Evolutionary conservation across 2,329 filamentous ascomycete genomes (phyloP).

Genomic region (Amauroascus verrucosus): DNA sequence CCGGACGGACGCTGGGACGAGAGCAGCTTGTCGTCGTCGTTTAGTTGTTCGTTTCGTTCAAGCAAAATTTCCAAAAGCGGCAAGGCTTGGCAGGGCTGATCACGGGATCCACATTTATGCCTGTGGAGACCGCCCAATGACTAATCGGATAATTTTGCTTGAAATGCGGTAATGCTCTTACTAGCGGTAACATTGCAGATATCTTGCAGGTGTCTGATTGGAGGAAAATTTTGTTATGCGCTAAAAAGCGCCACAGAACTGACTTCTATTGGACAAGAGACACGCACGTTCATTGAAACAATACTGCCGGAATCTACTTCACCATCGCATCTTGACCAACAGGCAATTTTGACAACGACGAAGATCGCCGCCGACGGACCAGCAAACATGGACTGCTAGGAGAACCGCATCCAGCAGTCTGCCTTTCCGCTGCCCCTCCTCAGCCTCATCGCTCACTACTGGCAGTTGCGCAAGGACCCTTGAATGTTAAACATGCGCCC

Average conservation of each 20-base stretch:
- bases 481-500: background rate
- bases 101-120: background rate
- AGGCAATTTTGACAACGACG: background rate
- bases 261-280: background rate
- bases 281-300: too few species aligned
- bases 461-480: background rate
- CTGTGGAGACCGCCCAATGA: background rate
- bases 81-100: slow-evolving; percentile 4
- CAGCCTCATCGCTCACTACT: background rate
- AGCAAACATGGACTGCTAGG: background rate
- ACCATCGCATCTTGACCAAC: background rate
- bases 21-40: background rate
- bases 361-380: background rate
- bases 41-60: background rate
- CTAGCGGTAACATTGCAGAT: background rate
- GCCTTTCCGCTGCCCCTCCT: background rate
- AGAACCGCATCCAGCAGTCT: background rate
- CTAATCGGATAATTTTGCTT: background rate
- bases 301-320: too few species aligned
- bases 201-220: background rate
- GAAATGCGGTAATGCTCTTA: background rate
- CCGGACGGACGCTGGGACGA: too few species aligned
- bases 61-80: background rate
- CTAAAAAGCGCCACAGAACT: background rate
- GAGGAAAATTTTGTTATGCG: background rate